Conservation (phyloP, 192 early-diverging fungal genomes). For the Lobulomyces angularis region DNA sequence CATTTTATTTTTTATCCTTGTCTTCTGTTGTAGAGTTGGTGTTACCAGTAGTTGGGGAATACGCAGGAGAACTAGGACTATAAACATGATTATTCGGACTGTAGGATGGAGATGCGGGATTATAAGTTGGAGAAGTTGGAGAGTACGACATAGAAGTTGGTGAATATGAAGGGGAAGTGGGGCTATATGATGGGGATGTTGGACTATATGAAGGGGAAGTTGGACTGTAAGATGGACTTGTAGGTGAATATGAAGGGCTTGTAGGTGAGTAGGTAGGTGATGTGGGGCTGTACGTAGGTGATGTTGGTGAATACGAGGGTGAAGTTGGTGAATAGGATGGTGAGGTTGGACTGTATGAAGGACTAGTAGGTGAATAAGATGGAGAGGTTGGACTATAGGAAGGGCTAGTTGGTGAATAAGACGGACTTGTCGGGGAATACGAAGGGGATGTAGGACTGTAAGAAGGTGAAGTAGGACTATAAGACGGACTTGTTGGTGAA, state of each 20-base stretch:
- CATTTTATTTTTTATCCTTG: slow-evolving; percentile 3
- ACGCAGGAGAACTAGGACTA: slow-evolving; percentile 35
- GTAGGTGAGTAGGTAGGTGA: slow-evolving; percentile 25
- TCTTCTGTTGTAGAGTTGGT: not conserved
- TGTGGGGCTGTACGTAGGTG: slow-evolving; percentile 17
- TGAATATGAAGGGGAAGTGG: slow-evolving; percentile 63
- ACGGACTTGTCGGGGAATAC: slow-evolving; percentile 55
- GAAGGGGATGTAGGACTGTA: slow-evolving; percentile 61
- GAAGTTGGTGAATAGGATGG: slow-evolving; percentile 50
- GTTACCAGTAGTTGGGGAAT: slow-evolving; percentile 43
- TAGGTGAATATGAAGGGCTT: slow-evolving; percentile 22
- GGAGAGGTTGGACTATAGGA: no score
- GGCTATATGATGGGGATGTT: slow-evolving; percentile 57
- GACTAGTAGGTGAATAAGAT: slow-evolving; percentile 58
- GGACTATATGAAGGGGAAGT: slow-evolving; percentile 64
- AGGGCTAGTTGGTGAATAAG: slow-evolving; percentile 49
- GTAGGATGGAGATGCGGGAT: slow-evolving; percentile 24
- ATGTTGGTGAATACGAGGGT: slow-evolving; percentile 16
- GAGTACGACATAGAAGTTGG: slow-evolving; percentile 46
- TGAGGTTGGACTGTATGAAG: slow-evolving; percentile 66
- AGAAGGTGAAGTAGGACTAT: slow-evolving; percentile 60
- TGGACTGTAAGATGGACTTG: slow-evolving; percentile 54
- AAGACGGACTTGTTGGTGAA: slow-evolving; percentile 60
- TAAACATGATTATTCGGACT: slow-evolving; percentile 62
- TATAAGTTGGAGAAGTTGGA: slow-evolving; percentile 9